Percentiles rank a stretch among this genome's conserved stretches.
Conservation (phyloP, 192 early-diverging fungal species). For the Geranomyces variabilis region DNA sequence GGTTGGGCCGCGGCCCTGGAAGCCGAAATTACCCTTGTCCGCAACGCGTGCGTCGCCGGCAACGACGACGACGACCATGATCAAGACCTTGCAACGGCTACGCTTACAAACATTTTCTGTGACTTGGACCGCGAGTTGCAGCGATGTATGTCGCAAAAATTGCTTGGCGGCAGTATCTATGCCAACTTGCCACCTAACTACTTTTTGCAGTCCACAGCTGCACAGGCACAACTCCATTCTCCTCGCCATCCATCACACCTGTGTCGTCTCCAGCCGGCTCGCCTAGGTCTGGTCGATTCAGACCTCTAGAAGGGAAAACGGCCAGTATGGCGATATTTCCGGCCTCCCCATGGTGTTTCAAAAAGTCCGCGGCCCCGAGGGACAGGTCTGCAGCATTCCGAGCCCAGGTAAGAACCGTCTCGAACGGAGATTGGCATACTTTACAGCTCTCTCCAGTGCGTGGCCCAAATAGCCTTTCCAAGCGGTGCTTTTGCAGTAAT, state of each 20-base stretch:
- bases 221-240: not conserved
- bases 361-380: not conserved
- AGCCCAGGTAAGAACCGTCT: not conserved
- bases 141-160: not conserved
- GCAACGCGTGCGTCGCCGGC: not conserved
- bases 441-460: too few species aligned
- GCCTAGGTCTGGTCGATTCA: not conserved
- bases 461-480: too few species aligned
- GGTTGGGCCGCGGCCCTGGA: not conserved
- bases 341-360: not conserved
- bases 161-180: too few species aligned
- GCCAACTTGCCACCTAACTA: too few species aligned
- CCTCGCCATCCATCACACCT: conserved; percentile 2
- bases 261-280: not conserved
- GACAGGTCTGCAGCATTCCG: not conserved
- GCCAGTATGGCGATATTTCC: not conserved
- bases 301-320: not conserved
- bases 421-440: too few species aligned
- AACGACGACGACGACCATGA: not conserved
- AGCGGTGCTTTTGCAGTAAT: too few species aligned
- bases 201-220: not conserved
- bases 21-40: not conserved
- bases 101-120: not conserved
- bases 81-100: not conserved
- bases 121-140: conserved; percentile 8